Base-by-base conservation (phyloP, 306 rosid species). In the Cyamopsis tetragonoloba region DNA sequence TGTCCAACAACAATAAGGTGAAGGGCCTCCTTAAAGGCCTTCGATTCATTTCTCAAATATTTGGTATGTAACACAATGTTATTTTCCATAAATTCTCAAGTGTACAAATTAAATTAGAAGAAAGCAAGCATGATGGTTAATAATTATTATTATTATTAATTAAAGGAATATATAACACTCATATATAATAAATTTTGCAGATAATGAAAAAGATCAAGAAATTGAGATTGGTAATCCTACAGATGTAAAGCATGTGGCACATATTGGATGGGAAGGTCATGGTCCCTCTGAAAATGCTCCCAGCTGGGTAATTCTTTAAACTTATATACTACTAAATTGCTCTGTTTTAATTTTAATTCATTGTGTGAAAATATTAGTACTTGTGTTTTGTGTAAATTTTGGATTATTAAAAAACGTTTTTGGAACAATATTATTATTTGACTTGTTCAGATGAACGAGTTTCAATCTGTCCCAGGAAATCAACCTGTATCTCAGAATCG, bases 231-330 rank as follows among this genome's bases (percentile, higher is more conserved):
- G 99, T 26, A 17, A 9, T 37, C 99, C 99, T 47, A 95, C 99
- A 19, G 95, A 95, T 74, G 99, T 95, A 51, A 95, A 85, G 82
- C 99, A 95, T 84, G 95, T 90, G 56, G 97, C 95, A 26, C 96
- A 95, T 48, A 85, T 95, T 11, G 99, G 99, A 56, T 83, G 81
- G 83, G 96, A 90, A 57, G 95, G 96, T 64, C 91, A 90, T 61
- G 95, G 96, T 64, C 91, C 88, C 3, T 67, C 92, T n/a, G 95
- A 87, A 27, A 87, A 65, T 81, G 54, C 87, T 71, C 95, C 97
- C 0, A 78, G 89, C 92, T 90, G 95, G 99, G 99, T 93, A 85
- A 44, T 37, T 39, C 47, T 49, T 19, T n/a, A n/a, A n/a, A n/a
- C n/a, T n/a, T n/a, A n/a, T n/a, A n/a, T n/a, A n/a, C n/a, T n/a